A percentile compares a stretch with the other conserved stretches of the same genome.
These are phyloP conservation scores for Cladosporium cucumerinum DNA, from an alignment of 2,329 filamentous ascomycete genomes.

Conservation along the genomic window DNA sequence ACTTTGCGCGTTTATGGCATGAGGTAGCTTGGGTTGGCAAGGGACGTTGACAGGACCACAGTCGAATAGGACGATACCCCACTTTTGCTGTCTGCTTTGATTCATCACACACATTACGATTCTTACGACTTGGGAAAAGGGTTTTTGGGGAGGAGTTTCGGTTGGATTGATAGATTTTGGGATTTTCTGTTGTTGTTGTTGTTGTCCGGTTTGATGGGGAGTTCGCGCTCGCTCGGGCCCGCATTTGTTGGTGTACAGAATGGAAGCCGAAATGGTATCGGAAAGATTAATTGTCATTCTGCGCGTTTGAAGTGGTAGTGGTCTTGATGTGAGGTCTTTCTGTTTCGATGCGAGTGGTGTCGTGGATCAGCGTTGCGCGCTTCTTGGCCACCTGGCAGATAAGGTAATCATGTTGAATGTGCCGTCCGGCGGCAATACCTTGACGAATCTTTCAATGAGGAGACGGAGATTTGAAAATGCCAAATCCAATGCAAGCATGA, in stretches of 20 bases:
- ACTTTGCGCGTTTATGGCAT: neutral
- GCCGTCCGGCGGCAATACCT: too few relatives aligned
- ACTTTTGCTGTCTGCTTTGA: slow-evolving; percentile 1
- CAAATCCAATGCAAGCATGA: too few relatives aligned
- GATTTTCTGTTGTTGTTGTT: neutral
- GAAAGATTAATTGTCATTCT: neutral
- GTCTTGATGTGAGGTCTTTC: neutral
- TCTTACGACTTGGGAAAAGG: neutral
- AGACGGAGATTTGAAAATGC: too few relatives aligned
- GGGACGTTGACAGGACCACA: neutral
- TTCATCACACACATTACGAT: neutral
- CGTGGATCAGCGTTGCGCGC: neutral
- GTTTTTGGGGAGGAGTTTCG: neutral
- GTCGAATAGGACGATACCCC: slow-evolving; percentile 1
- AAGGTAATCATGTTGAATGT: too few relatives aligned
- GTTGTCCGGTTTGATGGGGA: neutral
- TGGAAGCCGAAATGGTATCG: neutral
- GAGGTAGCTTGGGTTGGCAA: neutral
- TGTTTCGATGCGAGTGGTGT: neutral
- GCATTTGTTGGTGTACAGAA: neutral
- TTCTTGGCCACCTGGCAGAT: neutral
- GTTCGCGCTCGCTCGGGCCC: neutral
- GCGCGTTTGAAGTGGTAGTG: neutral
- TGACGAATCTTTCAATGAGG: too few relatives aligned
- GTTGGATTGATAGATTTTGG: neutral